Evolutionary conservation across 2,329 filamentous ascomycete genomes (phyloP), one percentile per base, ranked within the genome.

Genomic region (Ceratocystis colombiana): DNA sequence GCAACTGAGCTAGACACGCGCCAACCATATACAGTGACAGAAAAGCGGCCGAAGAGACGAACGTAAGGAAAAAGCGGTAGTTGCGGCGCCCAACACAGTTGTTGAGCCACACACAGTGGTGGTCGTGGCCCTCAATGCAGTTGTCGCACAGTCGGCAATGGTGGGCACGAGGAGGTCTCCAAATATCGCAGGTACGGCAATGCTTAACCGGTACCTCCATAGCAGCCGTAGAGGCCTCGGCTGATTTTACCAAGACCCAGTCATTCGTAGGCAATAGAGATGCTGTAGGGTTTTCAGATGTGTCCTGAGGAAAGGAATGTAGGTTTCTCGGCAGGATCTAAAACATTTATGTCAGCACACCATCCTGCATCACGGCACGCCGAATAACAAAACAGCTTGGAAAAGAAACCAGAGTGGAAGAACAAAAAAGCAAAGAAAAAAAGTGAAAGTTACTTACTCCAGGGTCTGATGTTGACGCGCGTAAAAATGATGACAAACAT

Each of bases 201-300:
- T 96, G 96, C 77, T 99, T 97, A 68, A 93, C 92, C 0, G 94
- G 94, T 1, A 99, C 92, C 74, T 99, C 94, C 90, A 99, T 96
- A 5, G 92, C 92, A 7, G 91, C 88, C 41, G 89, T 88, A 8
- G 84, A 79, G 50, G 79, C 85, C 68, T 87, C 87, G 46, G 88
- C 84, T 8, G 90, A 89, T 72, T 92, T 89, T 71, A 97, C 89
- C 78, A 96, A 84, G 6, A 89, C 88, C 94, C 94, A 99, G 74
- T 96, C 91, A 64, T 90, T 97, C 5, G 88, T 94, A 1, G 91
- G 85, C 20, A 92, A 93, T 0, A 89, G 90, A 55, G 95, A 77
- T 45, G 85, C 83, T 48, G 96, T 79, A 5, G 91, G 90, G 73
- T 97, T 92, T 46, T 92, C 88, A 70, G 88, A 82, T 61, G 87